phyloP scores from a whole-genome alignment of 441 rosid genomes.

The Isatis lusitanica region DNA sequence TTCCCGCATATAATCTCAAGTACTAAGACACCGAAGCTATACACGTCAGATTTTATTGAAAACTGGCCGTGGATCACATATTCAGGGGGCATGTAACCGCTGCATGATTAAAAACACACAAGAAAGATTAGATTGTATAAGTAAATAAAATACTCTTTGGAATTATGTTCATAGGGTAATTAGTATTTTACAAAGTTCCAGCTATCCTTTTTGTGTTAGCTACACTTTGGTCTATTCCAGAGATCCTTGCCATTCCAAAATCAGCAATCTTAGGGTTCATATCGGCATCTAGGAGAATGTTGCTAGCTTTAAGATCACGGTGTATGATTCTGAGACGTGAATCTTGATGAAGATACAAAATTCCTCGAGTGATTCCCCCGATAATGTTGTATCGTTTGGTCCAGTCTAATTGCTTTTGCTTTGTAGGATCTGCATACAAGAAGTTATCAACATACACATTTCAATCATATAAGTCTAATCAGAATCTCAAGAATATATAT shows the following conservation, averaged over 20 bases:
- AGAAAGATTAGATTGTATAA: not conserved
- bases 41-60: conserved; percentile 44
- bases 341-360: conserved; percentile 32
- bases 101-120: not conserved
- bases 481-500: too few relatives aligned
- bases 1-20: conserved; percentile 44
- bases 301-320: conserved; percentile 31
- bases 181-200: conserved; percentile 32
- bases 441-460: too few relatives aligned
- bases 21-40: conserved; percentile 42
- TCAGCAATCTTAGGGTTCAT: conserved; percentile 51
- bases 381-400: conserved; percentile 42
- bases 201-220: conserved; percentile 28
- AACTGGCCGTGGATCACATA: conserved; percentile 41
- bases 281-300: conserved; percentile 30
- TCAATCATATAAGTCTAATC: too few relatives aligned
- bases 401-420: conserved; percentile 42
- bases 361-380: conserved; percentile 46
- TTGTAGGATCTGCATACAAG: conserved; percentile 28
- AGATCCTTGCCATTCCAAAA: conserved; percentile 41
- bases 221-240: conserved; percentile 30
- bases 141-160: not conserved
- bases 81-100: conserved; percentile 51
- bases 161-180: not conserved
- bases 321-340: conserved; percentile 35